Evolutionary conservation across 2,329 filamentous ascomycete species (phyloP).

Genomic region (Clarireedia monteithiana): DNA sequence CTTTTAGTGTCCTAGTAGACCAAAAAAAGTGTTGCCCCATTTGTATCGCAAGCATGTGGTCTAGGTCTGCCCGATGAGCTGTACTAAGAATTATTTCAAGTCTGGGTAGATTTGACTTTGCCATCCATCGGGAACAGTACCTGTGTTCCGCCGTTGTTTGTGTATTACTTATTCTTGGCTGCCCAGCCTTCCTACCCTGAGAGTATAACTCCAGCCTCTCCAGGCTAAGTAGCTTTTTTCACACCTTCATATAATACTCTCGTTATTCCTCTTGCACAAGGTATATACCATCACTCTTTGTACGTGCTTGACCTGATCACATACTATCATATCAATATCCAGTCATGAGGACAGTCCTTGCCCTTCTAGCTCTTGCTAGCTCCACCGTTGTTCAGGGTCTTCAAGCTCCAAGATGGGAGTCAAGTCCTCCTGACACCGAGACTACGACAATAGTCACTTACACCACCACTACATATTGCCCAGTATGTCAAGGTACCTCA

Average conservation of each 20-base stretch:
- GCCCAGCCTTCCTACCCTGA: not conserved
- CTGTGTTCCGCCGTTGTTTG: constrained; percentile 5
- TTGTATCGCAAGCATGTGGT: constrained; percentile 2
- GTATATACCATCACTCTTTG: constrained; percentile 3
- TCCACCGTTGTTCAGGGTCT: constrained; percentile 6
- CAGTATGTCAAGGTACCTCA: not conserved
- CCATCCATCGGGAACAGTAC: not conserved
- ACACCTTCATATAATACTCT: constrained; percentile 1
- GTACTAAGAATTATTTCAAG: not conserved
- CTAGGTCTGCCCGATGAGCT: not conserved
- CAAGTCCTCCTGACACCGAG: constrained; percentile 2
- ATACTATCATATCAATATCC: not conserved
- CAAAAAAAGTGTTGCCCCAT: not conserved
- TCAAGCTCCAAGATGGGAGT: constrained; percentile 6
- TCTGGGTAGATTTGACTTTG: not conserved
- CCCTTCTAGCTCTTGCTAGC: constrained; percentile 8
- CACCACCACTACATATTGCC: constrained; percentile 8
- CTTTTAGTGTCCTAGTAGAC: not conserved
- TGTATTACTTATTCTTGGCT: not conserved
- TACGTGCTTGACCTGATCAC: not conserved
- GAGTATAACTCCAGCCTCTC: constrained; percentile 2
- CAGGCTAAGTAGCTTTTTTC: not conserved
- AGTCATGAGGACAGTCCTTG: constrained; percentile 3
- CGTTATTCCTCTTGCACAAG: constrained; percentile 4
- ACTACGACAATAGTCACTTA: constrained; percentile 4